Conservation (phyloP, 768 basidiomycete species). For the Mycena kentingensis region DNA sequence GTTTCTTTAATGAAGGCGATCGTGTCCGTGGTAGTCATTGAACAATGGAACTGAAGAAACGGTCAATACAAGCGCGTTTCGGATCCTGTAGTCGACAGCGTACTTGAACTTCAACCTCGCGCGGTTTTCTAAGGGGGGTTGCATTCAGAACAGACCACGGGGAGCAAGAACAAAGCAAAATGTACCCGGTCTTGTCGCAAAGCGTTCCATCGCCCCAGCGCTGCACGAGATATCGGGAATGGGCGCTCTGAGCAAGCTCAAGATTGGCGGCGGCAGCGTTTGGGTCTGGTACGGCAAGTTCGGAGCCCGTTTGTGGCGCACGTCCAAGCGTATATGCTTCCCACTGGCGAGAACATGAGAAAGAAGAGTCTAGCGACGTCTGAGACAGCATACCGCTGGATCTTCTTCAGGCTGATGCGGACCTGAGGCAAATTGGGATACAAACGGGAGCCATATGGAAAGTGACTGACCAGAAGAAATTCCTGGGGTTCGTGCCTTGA, state of each 20-base stretch:
- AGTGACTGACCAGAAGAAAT: conserved; percentile 60
- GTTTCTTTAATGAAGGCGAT: conserved; percentile 92
- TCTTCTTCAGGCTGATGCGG: conserved; percentile 84
- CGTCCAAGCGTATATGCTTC: conserved; percentile 78
- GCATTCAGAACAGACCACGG: neutral
- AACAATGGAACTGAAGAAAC: conserved; percentile 81
- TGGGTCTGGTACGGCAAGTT: conserved; percentile 67
- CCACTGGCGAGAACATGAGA: conserved; percentile 48
- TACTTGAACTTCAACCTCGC: conserved; percentile 96
- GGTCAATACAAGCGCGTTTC: conserved; percentile 10
- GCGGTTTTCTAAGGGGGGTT: conserved; percentile 42
- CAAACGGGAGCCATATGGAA: conserved; percentile 11
- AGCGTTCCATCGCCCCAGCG: conserved; percentile 88
- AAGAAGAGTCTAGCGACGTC: conserved; percentile 24
- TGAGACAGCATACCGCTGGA: conserved; percentile 59
- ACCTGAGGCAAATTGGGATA: conserved; percentile 44
- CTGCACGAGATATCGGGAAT: conserved; percentile 90
- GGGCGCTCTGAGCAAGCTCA: conserved; percentile 74
- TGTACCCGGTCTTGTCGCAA: conserved; percentile 85
- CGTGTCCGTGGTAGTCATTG: conserved; percentile 89
- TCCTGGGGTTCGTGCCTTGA: conserved; percentile 62
- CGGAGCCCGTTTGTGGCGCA: conserved; percentile 65
- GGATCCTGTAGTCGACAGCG: neutral
- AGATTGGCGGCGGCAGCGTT: conserved; percentile 67
- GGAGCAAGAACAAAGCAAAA: neutral